A percentile compares a stretch with the other conserved stretches of the same genome.
phyloP scores from a whole-genome alignment of 1,284 basidiomycete species.

The Sparassis latifolia region DNA sequence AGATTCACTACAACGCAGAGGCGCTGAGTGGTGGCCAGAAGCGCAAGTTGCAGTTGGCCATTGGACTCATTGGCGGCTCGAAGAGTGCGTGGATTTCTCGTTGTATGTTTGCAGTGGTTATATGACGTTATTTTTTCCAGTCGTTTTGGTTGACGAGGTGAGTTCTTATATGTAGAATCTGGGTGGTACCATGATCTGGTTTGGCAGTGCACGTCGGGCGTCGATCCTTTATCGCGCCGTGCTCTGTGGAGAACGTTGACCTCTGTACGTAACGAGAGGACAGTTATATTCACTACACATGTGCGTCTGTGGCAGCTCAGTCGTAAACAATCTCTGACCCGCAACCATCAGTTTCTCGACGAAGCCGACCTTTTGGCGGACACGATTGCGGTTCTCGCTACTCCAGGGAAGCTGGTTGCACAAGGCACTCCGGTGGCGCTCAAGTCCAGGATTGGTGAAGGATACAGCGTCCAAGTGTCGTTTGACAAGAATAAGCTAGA shows the following conservation, averaged over 20 bases:
- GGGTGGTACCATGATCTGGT: neutral
- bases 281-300: slow-evolving; percentile 67
- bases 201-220: slow-evolving; percentile 62
- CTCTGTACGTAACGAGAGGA: slow-evolving; percentile 55
- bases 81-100: slow-evolving; percentile 36
- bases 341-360: slow-evolving; percentile 54
- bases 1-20: slow-evolving; percentile 57
- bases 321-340: neutral
- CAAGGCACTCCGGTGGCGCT: slow-evolving; percentile 67
- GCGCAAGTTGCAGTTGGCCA: slow-evolving; percentile 75
- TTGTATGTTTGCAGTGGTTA: neutral
- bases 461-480: slow-evolving; percentile 56
- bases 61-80: slow-evolving; percentile 70
- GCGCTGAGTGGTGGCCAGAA: slow-evolving; percentile 78
- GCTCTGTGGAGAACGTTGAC: slow-evolving; percentile 73
- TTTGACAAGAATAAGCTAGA: slow-evolving; percentile 31
- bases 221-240: slow-evolving; percentile 72
- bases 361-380: slow-evolving; percentile 78
- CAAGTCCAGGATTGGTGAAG: slow-evolving; percentile 59
- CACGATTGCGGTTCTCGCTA: slow-evolving; percentile 66
- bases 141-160: slow-evolving; percentile 68
- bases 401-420: slow-evolving; percentile 70
- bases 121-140: slow-evolving; percentile 22
- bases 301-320: slow-evolving; percentile 25
- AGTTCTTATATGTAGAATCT: neutral